Evolutionary conservation across 352 stramenopile species (phyloP).

Genomic region (Pythium aquatile): DNA sequence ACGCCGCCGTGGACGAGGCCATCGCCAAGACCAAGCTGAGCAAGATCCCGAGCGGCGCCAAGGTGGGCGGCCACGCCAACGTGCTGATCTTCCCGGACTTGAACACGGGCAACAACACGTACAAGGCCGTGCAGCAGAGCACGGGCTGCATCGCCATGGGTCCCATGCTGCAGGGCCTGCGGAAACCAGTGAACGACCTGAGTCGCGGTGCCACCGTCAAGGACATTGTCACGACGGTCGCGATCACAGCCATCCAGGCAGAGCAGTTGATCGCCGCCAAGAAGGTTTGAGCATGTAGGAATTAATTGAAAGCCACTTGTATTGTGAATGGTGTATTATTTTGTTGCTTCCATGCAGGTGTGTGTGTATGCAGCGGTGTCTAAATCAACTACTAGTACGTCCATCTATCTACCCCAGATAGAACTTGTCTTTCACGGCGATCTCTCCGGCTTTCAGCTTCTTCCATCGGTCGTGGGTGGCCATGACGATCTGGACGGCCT

Average conservation of each 20-base stretch:
- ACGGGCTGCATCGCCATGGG: slow-evolving; percentile 80
- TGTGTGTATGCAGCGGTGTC: neutral
- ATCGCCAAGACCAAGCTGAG: slow-evolving; percentile 86
- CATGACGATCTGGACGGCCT: slow-evolving; percentile 62
- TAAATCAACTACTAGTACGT: neutral
- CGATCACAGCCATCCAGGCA: slow-evolving; percentile 86
- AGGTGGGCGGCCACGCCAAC: slow-evolving; percentile 79
- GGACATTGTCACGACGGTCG: slow-evolving; percentile 90
- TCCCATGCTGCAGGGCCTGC: slow-evolving; percentile 86
- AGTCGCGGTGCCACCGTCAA: slow-evolving; percentile 86
- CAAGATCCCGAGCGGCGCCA: slow-evolving; percentile 47
- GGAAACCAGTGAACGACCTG: slow-evolving; percentile 88
- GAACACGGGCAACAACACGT: slow-evolving; percentile 89
- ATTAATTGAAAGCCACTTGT: neutral
- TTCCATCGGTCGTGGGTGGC: slow-evolving; percentile 75
- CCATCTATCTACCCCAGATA: slow-evolving; percentile 40
- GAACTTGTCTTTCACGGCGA: slow-evolving; percentile 64
- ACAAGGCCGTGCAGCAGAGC: slow-evolving; percentile 87
- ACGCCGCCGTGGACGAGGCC: slow-evolving; percentile 70
- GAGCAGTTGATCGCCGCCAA: slow-evolving; percentile 32
- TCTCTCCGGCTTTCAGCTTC: slow-evolving; percentile 59
- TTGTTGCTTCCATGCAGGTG: neutral
- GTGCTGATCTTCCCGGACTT: slow-evolving; percentile 87
- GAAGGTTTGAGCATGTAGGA: neutral
- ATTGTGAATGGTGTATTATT: neutral